These are phyloP conservation scores for Suillus sp. DNA, from an alignment of 768 basidiomycete species.

Conservation along the genomic window DNA sequence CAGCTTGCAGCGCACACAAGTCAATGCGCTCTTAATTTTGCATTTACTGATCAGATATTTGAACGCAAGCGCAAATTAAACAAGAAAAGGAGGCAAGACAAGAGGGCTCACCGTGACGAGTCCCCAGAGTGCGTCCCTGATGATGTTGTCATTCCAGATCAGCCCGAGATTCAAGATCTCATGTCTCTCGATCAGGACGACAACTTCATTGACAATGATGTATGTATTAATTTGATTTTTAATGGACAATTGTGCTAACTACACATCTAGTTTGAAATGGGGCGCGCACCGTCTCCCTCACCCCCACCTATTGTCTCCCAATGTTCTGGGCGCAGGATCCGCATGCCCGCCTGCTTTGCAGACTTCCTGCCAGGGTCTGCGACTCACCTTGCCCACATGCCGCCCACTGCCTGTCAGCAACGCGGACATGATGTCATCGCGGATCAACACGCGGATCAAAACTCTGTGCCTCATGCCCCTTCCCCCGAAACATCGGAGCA, in stretches of 20 bases:
- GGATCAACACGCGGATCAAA: not conserved
- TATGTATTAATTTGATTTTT: not conserved
- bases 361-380: slow-evolving; percentile 11
- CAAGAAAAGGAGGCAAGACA: not conserved
- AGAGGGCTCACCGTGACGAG: not conserved
- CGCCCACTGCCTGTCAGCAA: not conserved
- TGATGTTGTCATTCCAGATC: not conserved
- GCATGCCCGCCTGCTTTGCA: slow-evolving; percentile 6
- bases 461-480: not conserved
- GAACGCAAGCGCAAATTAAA: not conserved
- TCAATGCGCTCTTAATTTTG: not conserved
- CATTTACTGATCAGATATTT: not conserved
- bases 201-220: not conserved
- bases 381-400: not conserved
- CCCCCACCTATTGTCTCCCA: not conserved
- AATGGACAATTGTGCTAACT: not conserved
- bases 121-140: not conserved
- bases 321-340: slow-evolving; percentile 9
- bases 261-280: not conserved
- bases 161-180: not conserved
- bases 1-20: not conserved
- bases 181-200: not conserved
- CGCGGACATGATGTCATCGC: not conserved
- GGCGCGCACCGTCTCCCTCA: not conserved
- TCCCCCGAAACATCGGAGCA: not conserved